phyloP scores from a whole-genome alignment of 2,329 filamentous ascomycete species.

The Xylaria sp. region DNA sequence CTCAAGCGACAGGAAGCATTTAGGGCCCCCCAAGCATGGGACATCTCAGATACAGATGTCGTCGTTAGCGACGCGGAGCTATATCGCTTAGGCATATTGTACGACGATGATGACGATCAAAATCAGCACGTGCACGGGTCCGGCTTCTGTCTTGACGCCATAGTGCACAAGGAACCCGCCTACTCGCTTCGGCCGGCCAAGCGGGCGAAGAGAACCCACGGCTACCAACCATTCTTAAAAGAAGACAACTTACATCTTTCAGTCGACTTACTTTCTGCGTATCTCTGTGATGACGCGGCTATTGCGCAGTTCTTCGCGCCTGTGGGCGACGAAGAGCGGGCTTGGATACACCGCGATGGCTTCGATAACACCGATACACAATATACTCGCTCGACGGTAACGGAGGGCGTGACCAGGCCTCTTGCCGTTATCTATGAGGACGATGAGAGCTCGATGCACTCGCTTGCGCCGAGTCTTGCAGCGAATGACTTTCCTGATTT shows the following conservation, averaged over 20 bases:
- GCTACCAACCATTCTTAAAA: slow-evolving; percentile 1
- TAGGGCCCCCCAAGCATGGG: slow-evolving; percentile 36
- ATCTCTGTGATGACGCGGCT: slow-evolving; percentile 31
- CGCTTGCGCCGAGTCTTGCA: slow-evolving; percentile 23
- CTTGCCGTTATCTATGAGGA: slow-evolving; percentile 43
- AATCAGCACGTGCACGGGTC: slow-evolving; percentile 39
- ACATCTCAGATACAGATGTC: slow-evolving; percentile 37
- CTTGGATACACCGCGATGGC: slow-evolving; percentile 1
- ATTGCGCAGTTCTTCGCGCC: slow-evolving; percentile 34
- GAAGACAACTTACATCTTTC: slow-evolving; percentile 24
- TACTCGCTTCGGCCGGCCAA: slow-evolving; percentile 45
- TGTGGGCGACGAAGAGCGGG: slow-evolving; percentile 18
- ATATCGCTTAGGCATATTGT: slow-evolving; percentile 46
- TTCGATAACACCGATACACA: slow-evolving; percentile 14
- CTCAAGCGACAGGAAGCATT: slow-evolving; percentile 49
- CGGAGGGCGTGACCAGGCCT: slow-evolving; percentile 18
- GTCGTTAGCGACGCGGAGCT: slow-evolving; percentile 44
- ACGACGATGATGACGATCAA: slow-evolving; percentile 45
- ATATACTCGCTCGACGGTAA: background rate
- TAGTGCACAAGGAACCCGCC: slow-evolving; percentile 42
- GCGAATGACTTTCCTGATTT: slow-evolving; percentile 38
- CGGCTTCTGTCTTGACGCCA: slow-evolving; percentile 43
- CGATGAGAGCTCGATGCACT: slow-evolving; percentile 37
- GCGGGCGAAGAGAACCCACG: slow-evolving; percentile 34
- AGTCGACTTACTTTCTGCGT: slow-evolving; percentile 38